A percentile compares a stretch with the other conserved stretches of the same genome.
Conservation (phyloP, 2,329 filamentous ascomycete species). For the Aspergillus viridinutans region DNA sequence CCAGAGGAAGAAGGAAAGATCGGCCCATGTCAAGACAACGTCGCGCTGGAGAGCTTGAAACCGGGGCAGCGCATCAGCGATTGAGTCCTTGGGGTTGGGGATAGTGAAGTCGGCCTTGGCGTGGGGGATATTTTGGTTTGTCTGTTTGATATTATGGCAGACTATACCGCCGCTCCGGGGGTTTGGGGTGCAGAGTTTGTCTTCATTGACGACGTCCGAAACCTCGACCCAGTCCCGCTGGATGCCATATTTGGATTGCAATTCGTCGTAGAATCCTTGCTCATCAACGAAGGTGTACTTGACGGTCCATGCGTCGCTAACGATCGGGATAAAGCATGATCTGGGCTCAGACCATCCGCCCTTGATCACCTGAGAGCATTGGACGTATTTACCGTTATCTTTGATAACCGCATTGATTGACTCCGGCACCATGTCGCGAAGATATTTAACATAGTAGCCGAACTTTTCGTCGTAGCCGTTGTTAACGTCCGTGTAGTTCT, state of each 20-base stretch:
- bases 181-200: no score
- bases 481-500: conserved; percentile 6
- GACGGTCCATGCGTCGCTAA: not conserved
- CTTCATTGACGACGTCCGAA: no score
- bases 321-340: no score
- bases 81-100: conserved; percentile 1
- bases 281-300: not conserved
- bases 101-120: not conserved
- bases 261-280: not conserved
- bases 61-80: not conserved
- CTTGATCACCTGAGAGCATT: no score
- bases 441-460: conserved; percentile 4
- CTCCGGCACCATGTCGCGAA: no score
- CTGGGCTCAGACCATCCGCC: no score
- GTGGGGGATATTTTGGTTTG: not conserved
- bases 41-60: not conserved
- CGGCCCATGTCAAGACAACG: not conserved
- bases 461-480: conserved; percentile 9
- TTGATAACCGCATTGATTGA: not conserved
- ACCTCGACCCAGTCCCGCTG: not conserved
- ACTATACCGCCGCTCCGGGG: no score
- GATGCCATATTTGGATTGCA: not conserved
- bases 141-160: no score
- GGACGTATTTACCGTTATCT: no score
- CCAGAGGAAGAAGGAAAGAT: conserved; percentile 1